Base-by-base conservation (phyloP, 768 basidiomycete species). In the Leccinum boreale region DNA sequence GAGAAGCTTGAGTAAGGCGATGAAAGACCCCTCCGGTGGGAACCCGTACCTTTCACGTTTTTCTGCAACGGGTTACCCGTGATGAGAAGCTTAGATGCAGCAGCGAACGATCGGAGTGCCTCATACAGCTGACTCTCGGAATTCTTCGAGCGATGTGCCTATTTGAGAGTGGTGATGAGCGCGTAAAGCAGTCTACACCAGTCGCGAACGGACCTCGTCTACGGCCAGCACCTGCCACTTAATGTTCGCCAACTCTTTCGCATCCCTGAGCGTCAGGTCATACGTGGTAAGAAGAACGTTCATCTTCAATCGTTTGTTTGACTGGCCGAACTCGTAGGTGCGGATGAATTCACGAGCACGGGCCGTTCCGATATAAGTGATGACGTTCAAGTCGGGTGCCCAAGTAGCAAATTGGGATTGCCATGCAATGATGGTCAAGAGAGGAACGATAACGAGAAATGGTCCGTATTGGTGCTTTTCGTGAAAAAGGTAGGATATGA, bases 1-100 rank as follows among this genome's bases (percentile, higher is more conserved):
- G 54, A 35, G 24, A 45, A 19, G 56, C 51, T 50, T 63, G 44
- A 64, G 58, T 44, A 52, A 63, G 24, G 24, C 36, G 39, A 35
- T 21, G 19, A 36, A 58, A 33, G 35, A 21, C 23, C 49, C 52
- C 26, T 36, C 44, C 19, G 45, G 21, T 45, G 57, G 42, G 33
- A 56, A 53, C 28, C 67, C 78, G 45, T 65, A 94, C 95, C 95
- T 80, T 94, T 98, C 65, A 98, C 96, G 70, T 97, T 99, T 77
- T 99, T 99, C 73, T 99, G 97, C 55, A 99, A 78, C 24, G 97
- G 97, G 2, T 97, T 99, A 15, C 97, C 97, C 1, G 97, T 99
- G 70, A 99, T 98, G 65, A 99, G 85, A 55, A 99, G 81, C 75
- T 96, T 94, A 35, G 90, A 94, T 4, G 90, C 89, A 46, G 94